phyloP scores from a whole-genome alignment of 768 basidiomycete genomes.

The Amanita rimosa region DNA sequence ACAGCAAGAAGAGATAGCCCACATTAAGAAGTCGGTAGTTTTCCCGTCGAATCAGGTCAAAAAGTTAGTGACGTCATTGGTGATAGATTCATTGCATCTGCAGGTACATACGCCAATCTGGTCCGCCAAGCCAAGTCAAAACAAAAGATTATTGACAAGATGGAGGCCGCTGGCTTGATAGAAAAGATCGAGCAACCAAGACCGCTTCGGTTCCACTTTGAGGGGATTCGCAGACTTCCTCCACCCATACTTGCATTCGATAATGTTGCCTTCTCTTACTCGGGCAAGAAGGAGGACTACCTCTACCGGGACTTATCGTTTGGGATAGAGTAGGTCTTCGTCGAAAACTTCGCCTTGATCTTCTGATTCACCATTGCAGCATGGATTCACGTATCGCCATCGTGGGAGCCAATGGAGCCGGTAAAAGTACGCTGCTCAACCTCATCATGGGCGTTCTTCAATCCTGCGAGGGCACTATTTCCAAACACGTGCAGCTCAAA shows the following conservation, averaged over 20 bases:
- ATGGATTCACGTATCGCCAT: slow-evolving; percentile 91
- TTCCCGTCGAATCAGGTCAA: neutral
- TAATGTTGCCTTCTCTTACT: slow-evolving; percentile 92
- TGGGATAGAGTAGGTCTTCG: slow-evolving; percentile 44
- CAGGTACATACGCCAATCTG: slow-evolving; percentile 98
- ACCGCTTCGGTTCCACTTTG: slow-evolving; percentile 83
- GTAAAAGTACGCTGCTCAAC: slow-evolving; percentile 86
- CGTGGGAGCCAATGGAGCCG: slow-evolving; percentile 87
- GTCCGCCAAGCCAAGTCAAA: slow-evolving; percentile 99
- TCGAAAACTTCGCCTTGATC: slow-evolving; percentile 18
- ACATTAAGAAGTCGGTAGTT: slow-evolving; percentile 83
- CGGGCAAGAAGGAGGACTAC: slow-evolving; percentile 78
- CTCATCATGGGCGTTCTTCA: slow-evolving; percentile 78
- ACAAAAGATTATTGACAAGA: slow-evolving; percentile 99
- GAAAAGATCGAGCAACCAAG: slow-evolving; percentile 76
- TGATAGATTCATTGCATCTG: slow-evolving; percentile 90
- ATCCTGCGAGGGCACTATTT: slow-evolving; percentile 77
- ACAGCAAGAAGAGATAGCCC: slow-evolving; percentile 96
- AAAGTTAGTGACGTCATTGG: slow-evolving; percentile 5
- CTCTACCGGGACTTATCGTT: slow-evolving; percentile 87
- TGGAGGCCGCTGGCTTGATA: slow-evolving; percentile 97
- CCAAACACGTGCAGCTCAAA: slow-evolving; percentile 83
- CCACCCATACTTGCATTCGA: slow-evolving; percentile 97
- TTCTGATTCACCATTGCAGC: slow-evolving; percentile 58
- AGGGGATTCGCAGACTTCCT: slow-evolving; percentile 86